Base-by-base conservation (phyloP, 441 rosid species). In the Pelargonium australe region DNA sequence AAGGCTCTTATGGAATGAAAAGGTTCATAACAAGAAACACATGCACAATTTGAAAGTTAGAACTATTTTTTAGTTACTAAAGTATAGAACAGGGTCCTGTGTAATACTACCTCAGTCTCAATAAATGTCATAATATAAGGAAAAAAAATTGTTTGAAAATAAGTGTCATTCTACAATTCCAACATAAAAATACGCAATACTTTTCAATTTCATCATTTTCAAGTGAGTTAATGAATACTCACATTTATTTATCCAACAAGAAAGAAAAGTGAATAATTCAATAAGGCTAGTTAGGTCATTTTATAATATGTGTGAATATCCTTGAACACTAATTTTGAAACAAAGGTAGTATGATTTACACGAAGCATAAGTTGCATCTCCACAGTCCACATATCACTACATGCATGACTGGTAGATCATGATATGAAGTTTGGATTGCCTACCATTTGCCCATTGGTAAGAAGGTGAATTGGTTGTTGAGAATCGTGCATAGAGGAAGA, bases 391-490 rank as follows among this genome's bases (percentile, higher is more conserved):
- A 49, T 31, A 31, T 31, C 37, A 31, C 37, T 31, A 31, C 37
- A 49, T 49, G 16, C 57, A 14, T 49, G 57, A 49, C 3, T 11
- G 16, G 6, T 49, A 49, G 57, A 14, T 4, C 58, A 19, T 17
- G 68, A 71, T 20, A 62, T 60, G 66, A 40, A 58, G 53, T 41
- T 61, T 45, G 23, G 70, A 73, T 68, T 51, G 68, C 80, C 13
- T 80, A 94, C 99, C 78, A 81, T 53, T 76, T 80, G 95, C 75
- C 98, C 97, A 79, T 87, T 86, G 64, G 92, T 92, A 63, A 95
- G 93, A 72, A 92, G 98, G 53, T 95, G 97, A 75, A 90, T 89
- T 28, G 98, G 97, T 66, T 75, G 88, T 74, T 83, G 96, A 73
- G 97, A 84, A 77, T 89, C 99, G 79, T 85, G 96, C 73, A 98